Percentiles rank a stretch among this genome's conserved stretches.
Conservation (phyloP, 1,284 basidiomycete genomes). For the Dichomitus squalens region DNA sequence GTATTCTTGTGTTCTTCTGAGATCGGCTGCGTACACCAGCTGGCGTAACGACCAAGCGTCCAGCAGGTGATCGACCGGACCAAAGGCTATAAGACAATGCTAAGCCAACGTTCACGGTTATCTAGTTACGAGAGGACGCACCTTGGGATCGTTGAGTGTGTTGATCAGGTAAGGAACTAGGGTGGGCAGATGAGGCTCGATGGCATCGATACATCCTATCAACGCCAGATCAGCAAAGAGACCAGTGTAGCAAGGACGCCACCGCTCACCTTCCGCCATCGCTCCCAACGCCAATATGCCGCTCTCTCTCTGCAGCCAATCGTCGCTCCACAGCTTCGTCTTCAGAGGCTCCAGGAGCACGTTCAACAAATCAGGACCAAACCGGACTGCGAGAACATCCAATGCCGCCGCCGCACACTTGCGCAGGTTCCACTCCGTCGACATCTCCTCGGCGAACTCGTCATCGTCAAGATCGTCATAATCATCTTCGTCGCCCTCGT, state of each 20-base stretch:
- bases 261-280: conserved; percentile 88
- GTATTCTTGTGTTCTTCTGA: conserved; percentile 85
- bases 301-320: conserved; percentile 96
- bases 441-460: conserved; percentile 94
- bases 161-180: conserved; percentile 93
- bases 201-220: conserved; percentile 91
- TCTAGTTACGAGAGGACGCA: conserved; percentile 32
- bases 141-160: conserved; percentile 91
- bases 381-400: conserved; percentile 95
- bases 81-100: conserved; percentile 66
- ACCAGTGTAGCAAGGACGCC: not conserved
- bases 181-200: conserved; percentile 92
- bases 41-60: conserved; percentile 98
- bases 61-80: conserved; percentile 99
- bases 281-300: conserved; percentile 96
- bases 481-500: conserved; percentile 78
- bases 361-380: conserved; percentile 84
- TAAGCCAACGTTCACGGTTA: not conserved
- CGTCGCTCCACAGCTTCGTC: conserved; percentile 89
- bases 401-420: conserved; percentile 98
- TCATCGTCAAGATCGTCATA: conserved; percentile 88
- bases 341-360: conserved; percentile 91
- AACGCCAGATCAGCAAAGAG: conserved; percentile 8
- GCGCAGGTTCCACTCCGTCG: conserved; percentile 98
- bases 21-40: conserved; percentile 88